These are phyloP conservation scores for Choiromyces venosus DNA, from an alignment of 495 filamentous ascomycete species.

Conservation along the genomic window DNA sequence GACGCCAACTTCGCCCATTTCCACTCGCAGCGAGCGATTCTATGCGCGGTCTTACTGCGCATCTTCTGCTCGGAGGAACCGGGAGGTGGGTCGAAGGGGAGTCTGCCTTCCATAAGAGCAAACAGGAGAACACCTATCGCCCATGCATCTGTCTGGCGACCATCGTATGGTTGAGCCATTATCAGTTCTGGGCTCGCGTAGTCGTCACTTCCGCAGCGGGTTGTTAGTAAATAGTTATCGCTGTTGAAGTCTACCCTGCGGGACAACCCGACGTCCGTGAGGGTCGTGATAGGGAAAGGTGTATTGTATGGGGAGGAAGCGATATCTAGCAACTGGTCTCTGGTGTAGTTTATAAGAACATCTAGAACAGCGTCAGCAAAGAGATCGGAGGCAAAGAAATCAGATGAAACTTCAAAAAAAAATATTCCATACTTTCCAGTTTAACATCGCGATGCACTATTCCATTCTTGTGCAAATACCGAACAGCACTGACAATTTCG, in stretches of 20 bases:
- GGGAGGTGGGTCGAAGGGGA: constrained; percentile 85
- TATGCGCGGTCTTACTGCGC: constrained; percentile 72
- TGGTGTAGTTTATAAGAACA: constrained; percentile 78
- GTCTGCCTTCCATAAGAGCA: constrained; percentile 80
- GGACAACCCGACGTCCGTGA: constrained; percentile 90
- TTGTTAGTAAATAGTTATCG: constrained; percentile 72
- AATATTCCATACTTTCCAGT: constrained; percentile 71
- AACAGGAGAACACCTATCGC: constrained; percentile 89
- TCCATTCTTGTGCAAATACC: constrained; percentile 73
- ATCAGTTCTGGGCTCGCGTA: constrained; percentile 96
- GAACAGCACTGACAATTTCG: constrained; percentile 77
- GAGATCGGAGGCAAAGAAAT: background rate
- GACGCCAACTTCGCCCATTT: constrained; percentile 73
- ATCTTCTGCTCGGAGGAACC: constrained; percentile 65
- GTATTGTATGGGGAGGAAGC: constrained; percentile 51
- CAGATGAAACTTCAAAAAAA: constrained; percentile 30
- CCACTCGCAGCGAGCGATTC: constrained; percentile 94
- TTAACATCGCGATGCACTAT: constrained; percentile 98
- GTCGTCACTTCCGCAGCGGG: constrained; percentile 90
- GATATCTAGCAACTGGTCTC: constrained; percentile 48
- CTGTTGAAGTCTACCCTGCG: constrained; percentile 59
- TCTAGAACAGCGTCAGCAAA: constrained; percentile 52
- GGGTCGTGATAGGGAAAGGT: constrained; percentile 72
- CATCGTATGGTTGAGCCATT: constrained; percentile 91
- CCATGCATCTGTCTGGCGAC: constrained; percentile 89